Percentiles rank a stretch among this genome's conserved stretches.
These are phyloP conservation scores for Solanum lycopersicoides DNA, from an alignment of 257 asterid genomes.

Conservation along the genomic window DNA sequence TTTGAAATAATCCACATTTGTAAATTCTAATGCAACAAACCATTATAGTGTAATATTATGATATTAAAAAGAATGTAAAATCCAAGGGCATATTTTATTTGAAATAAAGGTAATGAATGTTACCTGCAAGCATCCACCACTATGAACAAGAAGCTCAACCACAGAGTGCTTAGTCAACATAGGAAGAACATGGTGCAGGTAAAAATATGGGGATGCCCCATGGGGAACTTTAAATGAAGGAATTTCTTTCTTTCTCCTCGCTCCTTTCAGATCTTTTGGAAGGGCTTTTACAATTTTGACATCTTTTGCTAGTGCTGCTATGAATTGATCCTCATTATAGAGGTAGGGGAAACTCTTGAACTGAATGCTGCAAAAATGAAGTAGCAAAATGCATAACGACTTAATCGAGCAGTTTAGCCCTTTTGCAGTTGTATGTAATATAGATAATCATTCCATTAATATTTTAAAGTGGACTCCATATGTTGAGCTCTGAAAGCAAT, in stretches of 20 bases:
- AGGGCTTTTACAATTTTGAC: constrained; percentile 78
- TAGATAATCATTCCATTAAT: not conserved
- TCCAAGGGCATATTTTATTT: not conserved
- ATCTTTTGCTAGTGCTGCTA: constrained; percentile 65
- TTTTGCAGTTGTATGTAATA: not conserved
- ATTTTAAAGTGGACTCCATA: not conserved
- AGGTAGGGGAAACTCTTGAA: constrained; percentile 98
- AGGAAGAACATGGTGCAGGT: constrained; percentile 83
- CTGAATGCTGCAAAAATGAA: constrained; percentile 57
- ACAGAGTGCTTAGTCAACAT: constrained; percentile 74
- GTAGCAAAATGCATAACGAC: not conserved
- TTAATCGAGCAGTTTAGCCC: not conserved
- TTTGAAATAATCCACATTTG: not conserved
- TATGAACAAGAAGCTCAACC: constrained; percentile 84
- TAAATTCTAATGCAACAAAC: not conserved
- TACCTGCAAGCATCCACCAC: constrained; percentile 99
- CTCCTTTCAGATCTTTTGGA: constrained; percentile 87
- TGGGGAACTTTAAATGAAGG: constrained; percentile 81
- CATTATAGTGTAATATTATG: not conserved
- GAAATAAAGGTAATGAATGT: not conserved
- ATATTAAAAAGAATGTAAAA: not conserved
- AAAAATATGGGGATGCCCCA: constrained; percentile 67
- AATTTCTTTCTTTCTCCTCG: constrained; percentile 85
- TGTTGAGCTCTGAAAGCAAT: not conserved
- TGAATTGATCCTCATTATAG: constrained; percentile 82